Percentiles rank a stretch among this genome's conserved stretches.
Evolutionary conservation across 2,329 filamentous ascomycete species (phyloP).

Genomic region (Colletotrichum cordylinicola): DNA sequence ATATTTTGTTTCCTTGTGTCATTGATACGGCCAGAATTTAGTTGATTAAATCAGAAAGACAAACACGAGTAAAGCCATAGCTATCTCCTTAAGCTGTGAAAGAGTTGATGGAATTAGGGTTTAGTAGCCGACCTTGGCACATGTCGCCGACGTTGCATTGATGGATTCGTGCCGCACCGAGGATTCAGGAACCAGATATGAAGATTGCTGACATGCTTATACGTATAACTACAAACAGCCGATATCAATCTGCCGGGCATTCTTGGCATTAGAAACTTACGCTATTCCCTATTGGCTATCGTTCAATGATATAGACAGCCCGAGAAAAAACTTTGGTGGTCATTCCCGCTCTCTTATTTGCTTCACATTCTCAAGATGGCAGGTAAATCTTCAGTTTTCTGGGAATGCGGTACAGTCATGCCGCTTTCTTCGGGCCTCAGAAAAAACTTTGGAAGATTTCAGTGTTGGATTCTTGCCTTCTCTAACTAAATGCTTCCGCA

Average conservation of each 20-base stretch:
- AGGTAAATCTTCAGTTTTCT: not conserved
- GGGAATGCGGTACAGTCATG: not conserved
- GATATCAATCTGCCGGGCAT: not conserved
- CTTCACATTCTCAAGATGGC: not conserved
- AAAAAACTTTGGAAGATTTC: rapidly evolving
- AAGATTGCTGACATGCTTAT: not conserved
- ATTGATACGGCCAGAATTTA: no score
- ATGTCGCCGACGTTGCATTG: not conserved
- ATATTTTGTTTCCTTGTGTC: no score
- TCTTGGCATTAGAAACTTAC: not conserved
- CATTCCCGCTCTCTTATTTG: not conserved
- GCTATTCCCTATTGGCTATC: not conserved
- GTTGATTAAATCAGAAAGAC: no score
- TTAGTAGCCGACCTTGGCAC: rapidly evolving
- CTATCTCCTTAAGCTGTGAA: not conserved
- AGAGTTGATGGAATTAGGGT: rapidly evolving
- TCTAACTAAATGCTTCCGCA: no score
- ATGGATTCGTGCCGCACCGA: not conserved
- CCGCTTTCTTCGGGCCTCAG: rapidly evolving
- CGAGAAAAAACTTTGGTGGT: no score
- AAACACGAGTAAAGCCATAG: no score
- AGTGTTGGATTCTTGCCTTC: not conserved
- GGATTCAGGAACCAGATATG: not conserved
- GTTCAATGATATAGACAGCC: not conserved
- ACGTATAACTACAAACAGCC: not conserved